These are phyloP conservation scores for Cladosporium velox DNA, from an alignment of 2,329 filamentous ascomycete genomes.

Conservation along the genomic window DNA sequence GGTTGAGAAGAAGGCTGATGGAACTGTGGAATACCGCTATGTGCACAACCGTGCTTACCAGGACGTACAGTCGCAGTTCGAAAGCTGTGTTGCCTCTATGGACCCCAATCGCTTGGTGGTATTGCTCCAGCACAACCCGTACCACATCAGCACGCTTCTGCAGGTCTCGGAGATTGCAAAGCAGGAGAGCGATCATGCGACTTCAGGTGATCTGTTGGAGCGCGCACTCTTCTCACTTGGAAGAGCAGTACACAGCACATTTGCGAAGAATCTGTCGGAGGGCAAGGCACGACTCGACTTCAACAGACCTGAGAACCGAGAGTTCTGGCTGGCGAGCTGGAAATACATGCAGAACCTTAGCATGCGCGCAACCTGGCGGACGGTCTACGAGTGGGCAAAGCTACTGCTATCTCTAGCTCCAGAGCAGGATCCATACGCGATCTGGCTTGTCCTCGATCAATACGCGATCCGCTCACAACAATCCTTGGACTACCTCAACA, in stretches of 20 bases:
- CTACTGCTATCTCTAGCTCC: constrained; percentile 74
- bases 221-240: constrained; percentile 91
- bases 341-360: constrained; percentile 84
- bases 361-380: constrained; percentile 90
- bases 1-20: constrained; percentile 56
- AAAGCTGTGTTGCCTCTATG: constrained; percentile 75
- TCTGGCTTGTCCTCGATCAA: constrained; percentile 78
- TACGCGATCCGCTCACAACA: constrained; percentile 81
- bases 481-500: constrained; percentile 71
- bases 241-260: constrained; percentile 81
- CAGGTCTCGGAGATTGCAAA: constrained; percentile 92
- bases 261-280: constrained; percentile 71
- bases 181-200: constrained; percentile 83
- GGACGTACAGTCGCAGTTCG: constrained; percentile 73
- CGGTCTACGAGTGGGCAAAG: constrained; percentile 91
- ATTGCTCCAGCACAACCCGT: constrained; percentile 73
- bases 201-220: constrained; percentile 85
- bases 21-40: constrained; percentile 73
- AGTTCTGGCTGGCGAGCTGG: constrained; percentile 88
- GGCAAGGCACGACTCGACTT: constrained; percentile 84
- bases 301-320: constrained; percentile 78
- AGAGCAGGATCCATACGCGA: constrained; percentile 75
- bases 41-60: constrained; percentile 75
- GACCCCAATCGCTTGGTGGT: constrained; percentile 81
- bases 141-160: constrained; percentile 90